Percentiles rank a stretch among this genome's conserved stretches.
Evolutionary conservation across 148 eudicot species (phyloP).

Genomic region (Drosera capensis): DNA sequence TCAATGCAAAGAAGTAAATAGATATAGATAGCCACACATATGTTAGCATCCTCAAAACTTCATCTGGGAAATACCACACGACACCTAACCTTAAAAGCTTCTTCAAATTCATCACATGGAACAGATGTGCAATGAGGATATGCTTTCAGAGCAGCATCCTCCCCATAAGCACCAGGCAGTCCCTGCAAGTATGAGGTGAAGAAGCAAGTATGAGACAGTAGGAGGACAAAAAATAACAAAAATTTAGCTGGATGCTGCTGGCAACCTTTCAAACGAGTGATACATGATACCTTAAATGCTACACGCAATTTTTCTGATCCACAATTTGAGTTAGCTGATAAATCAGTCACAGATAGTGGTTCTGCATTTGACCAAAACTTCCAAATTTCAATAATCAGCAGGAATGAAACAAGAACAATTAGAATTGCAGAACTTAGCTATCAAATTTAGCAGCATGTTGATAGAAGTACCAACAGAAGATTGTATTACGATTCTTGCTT

Average conservation of each 20-base stretch:
- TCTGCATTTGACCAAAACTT: conserved; percentile 7
- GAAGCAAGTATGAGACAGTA: background rate
- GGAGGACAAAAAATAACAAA: background rate
- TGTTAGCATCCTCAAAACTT: no score
- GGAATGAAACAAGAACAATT: no score
- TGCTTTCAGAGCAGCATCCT: conserved; percentile 33
- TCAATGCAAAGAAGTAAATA: no score
- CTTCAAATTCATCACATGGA: conserved; percentile 30
- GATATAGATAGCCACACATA: no score
- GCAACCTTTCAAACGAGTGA: background rate
- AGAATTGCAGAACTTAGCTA: background rate
- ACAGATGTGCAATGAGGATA: conserved; percentile 26
- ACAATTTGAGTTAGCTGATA: conserved; percentile 12
- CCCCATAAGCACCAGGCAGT: conserved; percentile 27
- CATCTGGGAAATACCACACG: background rate
- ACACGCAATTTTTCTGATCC: conserved; percentile 15
- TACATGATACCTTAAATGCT: conserved; percentile 14
- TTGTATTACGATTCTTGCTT: no score
- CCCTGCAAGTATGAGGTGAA: conserved; percentile 20
- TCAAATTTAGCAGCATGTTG: no score
- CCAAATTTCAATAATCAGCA: background rate
- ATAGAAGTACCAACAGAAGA: no score
- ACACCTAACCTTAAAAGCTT: conserved; percentile 24
- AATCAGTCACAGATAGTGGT: conserved; percentile 14
- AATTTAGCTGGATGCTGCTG: no score